These are phyloP conservation scores for Glycine tomentella DNA, from an alignment of 306 rosid genomes.

Conservation along the genomic window DNA sequence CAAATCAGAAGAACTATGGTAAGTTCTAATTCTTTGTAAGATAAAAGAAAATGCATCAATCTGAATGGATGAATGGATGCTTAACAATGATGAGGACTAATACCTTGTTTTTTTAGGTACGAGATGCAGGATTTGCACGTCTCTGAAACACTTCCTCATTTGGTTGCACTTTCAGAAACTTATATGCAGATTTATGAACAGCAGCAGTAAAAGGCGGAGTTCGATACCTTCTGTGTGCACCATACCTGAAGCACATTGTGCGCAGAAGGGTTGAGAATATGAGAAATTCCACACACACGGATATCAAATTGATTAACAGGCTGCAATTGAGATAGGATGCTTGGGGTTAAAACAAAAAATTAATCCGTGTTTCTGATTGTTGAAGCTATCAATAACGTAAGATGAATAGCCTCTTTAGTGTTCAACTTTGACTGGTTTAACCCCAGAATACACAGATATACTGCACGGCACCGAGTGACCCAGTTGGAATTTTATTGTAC, in stretches of 20 bases:
- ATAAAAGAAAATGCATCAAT: background rate
- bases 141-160: conserved; percentile 91
- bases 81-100: conserved; percentile 14
- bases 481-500: too few relatives aligned
- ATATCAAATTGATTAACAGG: background rate
- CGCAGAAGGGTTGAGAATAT: conserved; percentile 11
- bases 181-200: conserved; percentile 97
- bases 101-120: conserved; percentile 73
- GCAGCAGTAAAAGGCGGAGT: conserved; percentile 57
- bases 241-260: conserved; percentile 3
- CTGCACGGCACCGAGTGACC: too few relatives aligned
- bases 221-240: background rate
- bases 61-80: background rate
- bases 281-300: background rate
- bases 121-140: conserved; percentile 98
- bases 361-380: too few relatives aligned
- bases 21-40: conserved; percentile 30
- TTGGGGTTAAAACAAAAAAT: background rate
- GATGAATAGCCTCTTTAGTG: background rate
- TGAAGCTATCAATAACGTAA: background rate
- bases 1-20: conserved; percentile 93
- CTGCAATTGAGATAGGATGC: background rate
- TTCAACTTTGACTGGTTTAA: conserved; percentile 8
- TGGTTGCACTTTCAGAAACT: conserved; percentile 96
- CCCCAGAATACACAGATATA: conserved; percentile 11